These are phyloP conservation scores for Quercus cerris DNA, from an alignment of 306 rosid species.

Conservation along the genomic window DNA sequence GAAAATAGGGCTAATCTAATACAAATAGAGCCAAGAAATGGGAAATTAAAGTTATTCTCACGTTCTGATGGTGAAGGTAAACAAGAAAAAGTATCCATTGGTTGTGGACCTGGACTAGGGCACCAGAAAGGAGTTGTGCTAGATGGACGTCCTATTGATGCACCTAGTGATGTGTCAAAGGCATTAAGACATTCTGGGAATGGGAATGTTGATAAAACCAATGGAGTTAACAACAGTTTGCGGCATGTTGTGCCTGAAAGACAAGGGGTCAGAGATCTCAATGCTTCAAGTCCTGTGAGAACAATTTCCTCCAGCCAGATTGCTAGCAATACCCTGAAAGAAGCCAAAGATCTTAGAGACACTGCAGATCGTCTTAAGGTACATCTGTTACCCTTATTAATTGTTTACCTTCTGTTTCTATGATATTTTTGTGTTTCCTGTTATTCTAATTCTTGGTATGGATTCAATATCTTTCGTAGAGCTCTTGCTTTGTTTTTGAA, in stretches of 20 bases:
- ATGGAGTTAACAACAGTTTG: slow-evolving; percentile 23
- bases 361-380: slow-evolving; percentile 71
- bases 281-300: slow-evolving; percentile 41
- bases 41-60: slow-evolving; percentile 35
- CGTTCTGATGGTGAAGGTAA: slow-evolving; percentile 29
- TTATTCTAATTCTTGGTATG: slow-evolving; percentile 10
- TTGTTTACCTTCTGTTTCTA: slow-evolving; percentile 25
- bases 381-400: slow-evolving; percentile 20
- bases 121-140: slow-evolving; percentile 35
- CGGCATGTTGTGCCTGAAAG: slow-evolving; percentile 37
- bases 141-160: slow-evolving; percentile 33
- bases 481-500: slow-evolving; percentile 65
- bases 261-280: slow-evolving; percentile 22
- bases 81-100: slow-evolving; percentile 26
- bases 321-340: slow-evolving; percentile 46
- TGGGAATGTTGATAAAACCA: slow-evolving; percentile 10
- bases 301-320: slow-evolving; percentile 39
- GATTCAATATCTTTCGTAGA: slow-evolving; percentile 33
- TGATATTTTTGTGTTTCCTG: slow-evolving; percentile 7
- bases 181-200: slow-evolving; percentile 30
- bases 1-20: slow-evolving; percentile 21
- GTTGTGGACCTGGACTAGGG: slow-evolving; percentile 24
- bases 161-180: slow-evolving; percentile 33
- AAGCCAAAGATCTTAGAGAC: slow-evolving; percentile 60
- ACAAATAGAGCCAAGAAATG: slow-evolving; percentile 31